Evolutionary conservation across 495 filamentous ascomycete species (phyloP).

Genomic region (Penicillium samsonianum): DNA sequence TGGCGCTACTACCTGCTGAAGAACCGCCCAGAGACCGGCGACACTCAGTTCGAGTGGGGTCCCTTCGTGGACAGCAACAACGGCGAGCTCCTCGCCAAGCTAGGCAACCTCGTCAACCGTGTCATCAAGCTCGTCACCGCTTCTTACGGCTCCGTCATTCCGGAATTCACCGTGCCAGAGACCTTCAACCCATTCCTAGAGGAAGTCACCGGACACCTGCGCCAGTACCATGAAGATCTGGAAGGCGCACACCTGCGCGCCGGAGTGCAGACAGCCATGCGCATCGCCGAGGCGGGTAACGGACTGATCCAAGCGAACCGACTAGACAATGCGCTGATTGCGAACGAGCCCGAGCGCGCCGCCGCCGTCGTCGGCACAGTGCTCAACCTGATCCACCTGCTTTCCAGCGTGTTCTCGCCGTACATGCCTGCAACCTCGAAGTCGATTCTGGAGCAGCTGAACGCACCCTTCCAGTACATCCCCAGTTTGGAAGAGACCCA

Average conservation of each 20-base stretch:
- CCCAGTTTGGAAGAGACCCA: slow-evolving; percentile 51
- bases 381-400: slow-evolving; percentile 78
- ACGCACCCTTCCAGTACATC: slow-evolving; percentile 63
- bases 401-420: slow-evolving; percentile 73
- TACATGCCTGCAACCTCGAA: slow-evolving; percentile 82
- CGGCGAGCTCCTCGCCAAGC: slow-evolving; percentile 82
- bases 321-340: slow-evolving; percentile 78
- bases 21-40: slow-evolving; percentile 84
- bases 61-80: slow-evolving; percentile 87
- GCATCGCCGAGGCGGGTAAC: slow-evolving; percentile 73
- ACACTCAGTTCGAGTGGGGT: slow-evolving; percentile 88
- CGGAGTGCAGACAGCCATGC: slow-evolving; percentile 69
- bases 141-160: slow-evolving; percentile 67
- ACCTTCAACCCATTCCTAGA: slow-evolving; percentile 47
- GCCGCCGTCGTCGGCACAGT: slow-evolving; percentile 78
- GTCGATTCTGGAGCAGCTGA: slow-evolving; percentile 73
- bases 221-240: slow-evolving; percentile 70
- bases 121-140: slow-evolving; percentile 88
- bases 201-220: slow-evolving; percentile 62
- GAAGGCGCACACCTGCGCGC: slow-evolving; percentile 75
- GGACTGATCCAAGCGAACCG: slow-evolving; percentile 77
- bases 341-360: slow-evolving; percentile 69
- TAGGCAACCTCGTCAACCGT: slow-evolving; percentile 93
- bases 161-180: slow-evolving; percentile 58
- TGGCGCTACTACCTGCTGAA: slow-evolving; percentile 93